phyloP scores from a whole-genome alignment of 768 basidiomycete genomes.

The Lactarius akahatsu region DNA sequence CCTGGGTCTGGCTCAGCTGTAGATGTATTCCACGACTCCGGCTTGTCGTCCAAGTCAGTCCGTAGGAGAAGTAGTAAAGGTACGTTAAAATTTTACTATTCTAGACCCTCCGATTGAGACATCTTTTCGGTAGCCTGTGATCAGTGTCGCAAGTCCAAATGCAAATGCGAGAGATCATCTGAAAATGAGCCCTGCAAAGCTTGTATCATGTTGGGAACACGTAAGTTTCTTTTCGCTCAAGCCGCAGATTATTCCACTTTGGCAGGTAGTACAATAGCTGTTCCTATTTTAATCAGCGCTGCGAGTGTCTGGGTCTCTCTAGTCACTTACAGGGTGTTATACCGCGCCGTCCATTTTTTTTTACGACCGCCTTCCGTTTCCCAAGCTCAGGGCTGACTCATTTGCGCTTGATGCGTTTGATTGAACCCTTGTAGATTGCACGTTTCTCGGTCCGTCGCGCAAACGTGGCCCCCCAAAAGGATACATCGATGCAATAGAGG shows the following conservation, averaged over 20 bases:
- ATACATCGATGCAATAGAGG: slow-evolving; percentile 94
- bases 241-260: slow-evolving; percentile 5
- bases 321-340: neutral
- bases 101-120: neutral
- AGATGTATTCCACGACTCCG: slow-evolving; percentile 29
- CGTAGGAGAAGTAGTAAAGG: slow-evolving; percentile 79
- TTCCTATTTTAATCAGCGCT: slow-evolving; percentile 13
- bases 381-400: slow-evolving; percentile 24
- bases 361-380: slow-evolving; percentile 8
- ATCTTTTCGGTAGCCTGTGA: slow-evolving; percentile 61
- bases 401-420: slow-evolving; percentile 11
- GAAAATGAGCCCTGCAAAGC: slow-evolving; percentile 69
- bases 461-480: slow-evolving; percentile 90
- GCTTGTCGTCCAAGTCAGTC: slow-evolving; percentile 44
- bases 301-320: neutral
- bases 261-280: slow-evolving; percentile 5
- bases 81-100: slow-evolving; percentile 29
- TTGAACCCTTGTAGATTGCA: slow-evolving; percentile 54
- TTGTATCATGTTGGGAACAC: slow-evolving; percentile 68
- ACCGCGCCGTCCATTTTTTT: neutral
- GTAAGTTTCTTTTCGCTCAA: slow-evolving; percentile 43
- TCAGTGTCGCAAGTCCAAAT: slow-evolving; percentile 75
- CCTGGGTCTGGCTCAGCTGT: slow-evolving; percentile 31
- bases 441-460: slow-evolving; percentile 74
- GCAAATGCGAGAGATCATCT: slow-evolving; percentile 73